A percentile compares a stretch with the other conserved stretches of the same genome.
Evolutionary conservation across 768 basidiomycete species (phyloP).

Genomic region (Ramaria sp.): DNA sequence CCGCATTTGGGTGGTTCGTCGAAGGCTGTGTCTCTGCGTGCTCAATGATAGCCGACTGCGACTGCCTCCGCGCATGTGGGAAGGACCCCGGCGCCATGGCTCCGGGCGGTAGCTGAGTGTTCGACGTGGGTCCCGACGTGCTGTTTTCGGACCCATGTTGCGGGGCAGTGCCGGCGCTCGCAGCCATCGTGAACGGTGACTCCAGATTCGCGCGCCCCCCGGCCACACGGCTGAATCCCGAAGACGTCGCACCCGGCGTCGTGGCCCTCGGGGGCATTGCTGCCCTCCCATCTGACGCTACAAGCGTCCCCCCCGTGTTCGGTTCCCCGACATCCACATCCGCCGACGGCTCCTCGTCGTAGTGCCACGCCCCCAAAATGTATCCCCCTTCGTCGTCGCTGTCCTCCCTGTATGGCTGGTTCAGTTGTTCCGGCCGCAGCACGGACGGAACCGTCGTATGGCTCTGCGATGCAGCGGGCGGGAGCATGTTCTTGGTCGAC

Average conservation of each 20-base stretch:
- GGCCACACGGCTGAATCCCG: constrained; percentile 79
- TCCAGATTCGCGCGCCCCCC: constrained; percentile 84
- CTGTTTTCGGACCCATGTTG: constrained; percentile 29
- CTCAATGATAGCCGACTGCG: constrained; percentile 80
- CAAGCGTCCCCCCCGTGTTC: neutral
- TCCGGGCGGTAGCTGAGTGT: constrained; percentile 35
- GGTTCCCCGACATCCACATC: neutral
- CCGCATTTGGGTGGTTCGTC: too few relatives aligned
- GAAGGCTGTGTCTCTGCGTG: too few relatives aligned
- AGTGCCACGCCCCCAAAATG: constrained; percentile 93
- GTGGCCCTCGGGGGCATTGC: constrained; percentile 11
- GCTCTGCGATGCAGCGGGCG: neutral
- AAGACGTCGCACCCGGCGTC: constrained; percentile 17
- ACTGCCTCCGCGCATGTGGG: constrained; percentile 57
- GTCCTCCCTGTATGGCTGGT: constrained; percentile 66
- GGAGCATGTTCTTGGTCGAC: constrained; percentile 7
- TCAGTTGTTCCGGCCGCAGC: constrained; percentile 68
- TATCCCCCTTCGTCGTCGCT: constrained; percentile 70
- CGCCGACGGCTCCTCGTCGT: constrained; percentile 26
- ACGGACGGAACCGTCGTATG: constrained; percentile 41
- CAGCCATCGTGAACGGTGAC: constrained; percentile 70
- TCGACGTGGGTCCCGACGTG: constrained; percentile 11
- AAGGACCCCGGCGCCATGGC: constrained; percentile 42
- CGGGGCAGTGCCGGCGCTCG: constrained; percentile 38
- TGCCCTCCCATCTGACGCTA: neutral